Base-by-base conservation (phyloP, 768 basidiomycete genomes). In the Cystobasidium tubakii region DNA sequence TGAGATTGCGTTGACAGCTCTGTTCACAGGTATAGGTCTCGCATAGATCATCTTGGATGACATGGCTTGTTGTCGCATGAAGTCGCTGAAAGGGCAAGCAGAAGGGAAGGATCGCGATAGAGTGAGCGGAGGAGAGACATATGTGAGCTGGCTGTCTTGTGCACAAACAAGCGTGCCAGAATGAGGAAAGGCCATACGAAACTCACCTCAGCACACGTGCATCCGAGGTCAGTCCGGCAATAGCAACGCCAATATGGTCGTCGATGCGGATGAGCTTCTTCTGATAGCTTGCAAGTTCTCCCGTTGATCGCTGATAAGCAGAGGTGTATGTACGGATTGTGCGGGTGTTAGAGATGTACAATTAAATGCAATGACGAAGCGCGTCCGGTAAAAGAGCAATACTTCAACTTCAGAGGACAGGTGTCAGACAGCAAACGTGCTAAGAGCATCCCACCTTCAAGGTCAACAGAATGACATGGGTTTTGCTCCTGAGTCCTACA, bases 221-320 rank as follows among this genome's bases (percentile, higher is more conserved):
- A 84, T 99, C 96, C 57, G 91, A 93, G 10, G 96, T 99, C 75
- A 99, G 84, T n/a, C 96, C 96, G 64, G 96, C 96, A 81, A 99
- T 98, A 62, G 94, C 95, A 79, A 99, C 92, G n/a, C 96, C 96
- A 78, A 96, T 88, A 83, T 99, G 96, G 82, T 98, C 93, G 80
- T 99, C 96, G 88, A 99, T 95, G 80, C 93, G 86, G 82, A 95
- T 96, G 89, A 98, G 90, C 86, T 99, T 98, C 84, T 98, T 94
- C 81, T 99, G 96, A 85, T 98, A 98, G n/a, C 91, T 92, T 19
- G 96, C 94, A 66, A 99, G 86, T 82, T 98, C 95, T 74, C 96
- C 96, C 17, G 92, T 94, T 33, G 96, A 98, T 82, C 95, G 87
- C 96, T 99, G 77, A 46, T 39, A 7, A 25, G 4, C 72, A 33